Evolutionary conservation across 371 early-diverging fungal genomes (phyloP).

Genomic region (Rhizopus stolonifer): DNA sequence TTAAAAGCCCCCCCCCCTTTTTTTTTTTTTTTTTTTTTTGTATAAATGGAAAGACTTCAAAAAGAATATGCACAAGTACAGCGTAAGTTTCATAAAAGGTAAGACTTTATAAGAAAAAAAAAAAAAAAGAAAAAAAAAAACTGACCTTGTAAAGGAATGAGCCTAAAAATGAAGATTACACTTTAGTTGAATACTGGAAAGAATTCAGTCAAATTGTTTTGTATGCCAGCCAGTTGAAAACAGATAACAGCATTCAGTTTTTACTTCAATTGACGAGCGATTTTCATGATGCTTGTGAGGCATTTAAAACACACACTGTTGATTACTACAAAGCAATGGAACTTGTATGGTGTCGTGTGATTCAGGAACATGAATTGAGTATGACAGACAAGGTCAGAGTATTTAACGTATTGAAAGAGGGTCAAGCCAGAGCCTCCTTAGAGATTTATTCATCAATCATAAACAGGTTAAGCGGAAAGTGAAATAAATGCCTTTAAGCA

Average conservation of each 20-base stretch:
- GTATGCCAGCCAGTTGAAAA: constrained; percentile 16
- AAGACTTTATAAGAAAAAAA: too few relatives aligned
- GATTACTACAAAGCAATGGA: constrained; percentile 36
- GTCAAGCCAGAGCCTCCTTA: constrained; percentile 25
- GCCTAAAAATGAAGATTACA: constrained; percentile 23
- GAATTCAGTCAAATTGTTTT: constrained; percentile 26
- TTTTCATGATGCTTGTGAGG: constrained; percentile 40
- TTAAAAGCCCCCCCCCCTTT: constrained; percentile 3
- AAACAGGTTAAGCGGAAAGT: constrained; percentile 17
- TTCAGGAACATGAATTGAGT: constrained; percentile 12
- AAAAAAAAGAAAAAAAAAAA: too few relatives aligned
- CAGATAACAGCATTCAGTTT: constrained; percentile 27
- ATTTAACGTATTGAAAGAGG: constrained; percentile 34
- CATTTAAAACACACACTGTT: too few relatives aligned
- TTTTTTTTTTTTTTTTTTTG: not conserved
- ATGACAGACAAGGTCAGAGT: constrained; percentile 38
- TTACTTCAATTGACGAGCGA: constrained; percentile 30
- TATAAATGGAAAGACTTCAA: constrained; percentile 14
- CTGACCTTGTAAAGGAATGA: not conserved
- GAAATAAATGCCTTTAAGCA: not conserved
- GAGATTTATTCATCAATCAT: not conserved
- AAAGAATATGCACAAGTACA: constrained; percentile 20
- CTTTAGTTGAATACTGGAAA: constrained; percentile 30
- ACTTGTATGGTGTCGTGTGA: constrained; percentile 26
- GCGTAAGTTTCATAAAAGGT: constrained; percentile 39